These are phyloP conservation scores for Mucor mucedo DNA, from an alignment of 371 early-diverging fungal genomes.

Conservation along the genomic window DNA sequence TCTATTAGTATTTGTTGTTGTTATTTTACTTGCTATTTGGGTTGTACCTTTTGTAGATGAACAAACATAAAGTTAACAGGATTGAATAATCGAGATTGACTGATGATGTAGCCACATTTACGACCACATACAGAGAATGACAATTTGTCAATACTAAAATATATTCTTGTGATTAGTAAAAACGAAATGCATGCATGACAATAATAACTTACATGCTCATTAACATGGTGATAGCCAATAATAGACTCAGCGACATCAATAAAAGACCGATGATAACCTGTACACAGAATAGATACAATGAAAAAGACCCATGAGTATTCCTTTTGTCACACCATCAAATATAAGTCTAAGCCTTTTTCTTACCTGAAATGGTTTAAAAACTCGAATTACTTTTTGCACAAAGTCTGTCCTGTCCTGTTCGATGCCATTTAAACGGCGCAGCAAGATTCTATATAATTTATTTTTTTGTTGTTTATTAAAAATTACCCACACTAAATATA, in stretches of 20 bases:
- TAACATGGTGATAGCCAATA: conserved; percentile 23
- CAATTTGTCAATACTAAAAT: conserved; percentile 52
- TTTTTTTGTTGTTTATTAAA: background rate
- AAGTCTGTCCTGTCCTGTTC: conserved; percentile 27
- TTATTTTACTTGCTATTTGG: conserved; percentile 2
- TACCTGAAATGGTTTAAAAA: conserved; percentile 36
- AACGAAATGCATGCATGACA: conserved; percentile 45
- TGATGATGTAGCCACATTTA: conserved; percentile 67
- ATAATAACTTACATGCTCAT: conserved; percentile 50
- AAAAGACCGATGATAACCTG: conserved; percentile 43
- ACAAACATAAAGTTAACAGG: conserved; percentile 64
- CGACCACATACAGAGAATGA: conserved; percentile 63
- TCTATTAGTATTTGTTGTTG: background rate
- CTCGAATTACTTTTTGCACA: conserved; percentile 22
- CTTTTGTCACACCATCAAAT: no score
- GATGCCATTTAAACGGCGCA: conserved; percentile 28
- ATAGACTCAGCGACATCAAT: conserved; percentile 15
- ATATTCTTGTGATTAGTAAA: background rate
- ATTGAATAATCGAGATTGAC: conserved; percentile 60
- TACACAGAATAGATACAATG: background rate
- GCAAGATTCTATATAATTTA: conserved; percentile 29
- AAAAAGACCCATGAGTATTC: background rate
- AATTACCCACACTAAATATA: background rate
- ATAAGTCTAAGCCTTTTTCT: background rate
- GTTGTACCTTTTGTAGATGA: conserved; percentile 53